phyloP scores from a whole-genome alignment of 2,329 filamentous ascomycete species.

The Pseudogymnoascus destructans region DNA sequence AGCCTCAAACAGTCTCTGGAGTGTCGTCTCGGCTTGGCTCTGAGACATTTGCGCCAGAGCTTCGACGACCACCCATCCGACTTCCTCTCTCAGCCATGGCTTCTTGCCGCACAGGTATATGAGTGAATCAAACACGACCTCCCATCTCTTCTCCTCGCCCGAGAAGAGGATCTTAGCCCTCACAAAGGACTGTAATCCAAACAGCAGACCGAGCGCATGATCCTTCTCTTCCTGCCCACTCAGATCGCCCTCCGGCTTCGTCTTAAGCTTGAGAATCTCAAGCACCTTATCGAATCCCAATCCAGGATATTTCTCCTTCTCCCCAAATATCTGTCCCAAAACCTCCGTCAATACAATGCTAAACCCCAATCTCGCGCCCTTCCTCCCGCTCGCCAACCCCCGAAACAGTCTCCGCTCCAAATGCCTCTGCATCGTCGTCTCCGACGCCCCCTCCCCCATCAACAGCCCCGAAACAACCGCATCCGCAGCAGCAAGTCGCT shows the following conservation, averaged over 20 bases:
- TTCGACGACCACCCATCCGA: constrained; percentile 68
- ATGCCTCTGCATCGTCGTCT: constrained; percentile 43
- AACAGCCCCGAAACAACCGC: constrained; percentile 45
- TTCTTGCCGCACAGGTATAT: constrained; percentile 67
- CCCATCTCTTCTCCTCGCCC: constrained; percentile 45
- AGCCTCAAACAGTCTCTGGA: constrained; percentile 48
- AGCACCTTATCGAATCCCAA: constrained; percentile 44
- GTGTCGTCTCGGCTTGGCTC: constrained; percentile 42
- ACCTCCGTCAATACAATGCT: constrained; percentile 79
- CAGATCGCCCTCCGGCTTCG: constrained; percentile 38
- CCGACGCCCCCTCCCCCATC: constrained; percentile 35
- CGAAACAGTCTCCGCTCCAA: constrained; percentile 61
- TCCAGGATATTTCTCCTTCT: constrained; percentile 36
- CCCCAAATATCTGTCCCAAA: constrained; percentile 54
- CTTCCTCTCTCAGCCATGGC: constrained; percentile 80
- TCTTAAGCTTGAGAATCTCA: constrained; percentile 41
- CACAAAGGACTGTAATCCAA: constrained; percentile 76
- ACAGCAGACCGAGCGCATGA: constrained; percentile 71
- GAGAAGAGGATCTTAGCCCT: constrained; percentile 61
- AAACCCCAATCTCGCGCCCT: constrained; percentile 78
- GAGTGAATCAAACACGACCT: constrained; percentile 56
- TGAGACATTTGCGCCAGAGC: constrained; percentile 50
- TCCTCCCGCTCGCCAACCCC: constrained; percentile 79
- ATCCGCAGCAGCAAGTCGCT: constrained; percentile 45
- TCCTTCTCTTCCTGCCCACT: constrained; percentile 70